A percentile compares a stretch with the other conserved stretches of the same genome.
phyloP scores from a whole-genome alignment of 78 protist genomes.

The Pigoraptor vietnamica region DNA sequence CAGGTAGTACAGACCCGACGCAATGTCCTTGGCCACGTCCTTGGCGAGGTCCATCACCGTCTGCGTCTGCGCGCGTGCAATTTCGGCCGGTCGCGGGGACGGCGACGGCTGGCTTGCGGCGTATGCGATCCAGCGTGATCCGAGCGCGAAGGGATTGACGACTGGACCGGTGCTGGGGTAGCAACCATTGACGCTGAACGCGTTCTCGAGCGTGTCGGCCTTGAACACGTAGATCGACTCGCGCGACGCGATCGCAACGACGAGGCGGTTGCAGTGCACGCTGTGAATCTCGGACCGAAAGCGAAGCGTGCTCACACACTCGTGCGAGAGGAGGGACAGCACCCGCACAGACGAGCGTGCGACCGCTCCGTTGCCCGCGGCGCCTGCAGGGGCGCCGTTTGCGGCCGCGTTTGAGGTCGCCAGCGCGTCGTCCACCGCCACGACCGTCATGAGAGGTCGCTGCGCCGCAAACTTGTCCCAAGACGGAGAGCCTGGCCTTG shows the following conservation, averaged over 20 bases:
- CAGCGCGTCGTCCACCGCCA: neutral
- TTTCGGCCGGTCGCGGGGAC: neutral
- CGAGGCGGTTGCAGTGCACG: neutral
- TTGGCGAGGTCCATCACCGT: neutral
- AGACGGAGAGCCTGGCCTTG: neutral
- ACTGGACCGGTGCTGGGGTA: neutral
- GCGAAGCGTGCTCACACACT: neutral
- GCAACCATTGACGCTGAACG: neutral
- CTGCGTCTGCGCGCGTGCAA: neutral
- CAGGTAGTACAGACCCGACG: neutral
- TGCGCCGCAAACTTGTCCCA: neutral
- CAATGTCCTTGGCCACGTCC: neutral
- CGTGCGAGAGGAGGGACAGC: neutral
- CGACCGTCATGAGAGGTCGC: neutral
- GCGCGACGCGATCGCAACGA: neutral
- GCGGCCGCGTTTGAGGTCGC: no score
- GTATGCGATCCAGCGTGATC: slow-evolving; percentile 21
- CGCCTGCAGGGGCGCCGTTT: no score
- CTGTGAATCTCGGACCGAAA: neutral
- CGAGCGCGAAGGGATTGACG: slow-evolving; percentile 16
- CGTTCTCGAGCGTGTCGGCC: neutral
- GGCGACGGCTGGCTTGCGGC: neutral
- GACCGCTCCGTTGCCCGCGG: neutral
- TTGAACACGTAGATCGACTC: neutral
- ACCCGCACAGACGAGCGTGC: neutral